These are phyloP conservation scores for Paraphoma sp. DNA, from an alignment of 2,329 filamentous ascomycete species.

Conservation along the genomic window DNA sequence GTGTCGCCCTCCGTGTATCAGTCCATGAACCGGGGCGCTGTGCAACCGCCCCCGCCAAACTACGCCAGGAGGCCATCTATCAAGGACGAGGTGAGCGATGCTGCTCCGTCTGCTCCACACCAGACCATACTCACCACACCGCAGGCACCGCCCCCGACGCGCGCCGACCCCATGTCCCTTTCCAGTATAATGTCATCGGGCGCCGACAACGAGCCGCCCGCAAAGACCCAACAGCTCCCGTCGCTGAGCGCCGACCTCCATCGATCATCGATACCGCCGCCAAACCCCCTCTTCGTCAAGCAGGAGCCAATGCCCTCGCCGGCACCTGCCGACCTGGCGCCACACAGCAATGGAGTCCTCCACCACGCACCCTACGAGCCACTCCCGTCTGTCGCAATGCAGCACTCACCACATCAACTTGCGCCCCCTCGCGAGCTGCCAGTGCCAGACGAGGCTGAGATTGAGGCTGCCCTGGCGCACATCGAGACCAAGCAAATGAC, in stretches of 20 bases:
- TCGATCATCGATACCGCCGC: conserved; percentile 26
- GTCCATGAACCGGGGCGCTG: conserved; percentile 40
- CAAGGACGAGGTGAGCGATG: conserved; percentile 44
- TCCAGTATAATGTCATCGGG: conserved; percentile 92
- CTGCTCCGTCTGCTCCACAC: background rate
- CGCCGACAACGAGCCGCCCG: conserved; percentile 72
- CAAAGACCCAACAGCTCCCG: conserved; percentile 52
- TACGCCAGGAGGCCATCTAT: conserved; percentile 40
- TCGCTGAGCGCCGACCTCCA: conserved; percentile 29
- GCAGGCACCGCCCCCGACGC: conserved; percentile 70
- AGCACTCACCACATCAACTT: conserved; percentile 19
- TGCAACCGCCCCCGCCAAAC: conserved; percentile 42
- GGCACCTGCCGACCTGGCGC: conserved; percentile 31
- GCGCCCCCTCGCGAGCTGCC: conserved; percentile 37
- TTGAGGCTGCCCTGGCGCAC: conserved; percentile 69
- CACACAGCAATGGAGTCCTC: conserved; percentile 23
- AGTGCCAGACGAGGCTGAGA: conserved; percentile 64
- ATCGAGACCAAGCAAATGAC: conserved; percentile 64
- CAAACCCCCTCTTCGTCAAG: conserved; percentile 40
- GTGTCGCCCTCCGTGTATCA: conserved; percentile 46
- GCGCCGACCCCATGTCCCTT: conserved; percentile 92
- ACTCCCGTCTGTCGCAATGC: conserved; percentile 26
- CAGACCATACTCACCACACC: conserved; percentile 23
- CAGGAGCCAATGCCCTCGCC: conserved; percentile 42
- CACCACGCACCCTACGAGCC: conserved; percentile 29